Conservation (phyloP, 2,329 filamentous ascomycete species). For the Aureobasidium musti region DNA sequence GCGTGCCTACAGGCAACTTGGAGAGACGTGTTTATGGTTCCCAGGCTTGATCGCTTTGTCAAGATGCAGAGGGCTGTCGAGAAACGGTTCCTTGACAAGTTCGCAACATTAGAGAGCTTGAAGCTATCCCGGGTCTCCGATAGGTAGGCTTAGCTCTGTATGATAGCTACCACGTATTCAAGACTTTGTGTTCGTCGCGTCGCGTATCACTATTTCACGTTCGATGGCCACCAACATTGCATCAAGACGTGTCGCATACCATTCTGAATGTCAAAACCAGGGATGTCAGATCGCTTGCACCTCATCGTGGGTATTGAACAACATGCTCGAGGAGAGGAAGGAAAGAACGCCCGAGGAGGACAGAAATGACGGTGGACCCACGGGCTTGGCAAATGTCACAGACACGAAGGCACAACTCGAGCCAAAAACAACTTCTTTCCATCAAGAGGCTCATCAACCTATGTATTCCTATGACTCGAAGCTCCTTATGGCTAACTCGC, state of each 20-base stretch:
- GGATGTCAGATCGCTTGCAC: neutral
- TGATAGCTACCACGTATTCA: neutral
- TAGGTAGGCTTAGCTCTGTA: neutral
- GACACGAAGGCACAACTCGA: slow-evolving; percentile 6
- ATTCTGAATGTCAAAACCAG: neutral
- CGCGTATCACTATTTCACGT: neutral
- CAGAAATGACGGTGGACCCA: neutral
- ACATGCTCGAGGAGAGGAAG: no score
- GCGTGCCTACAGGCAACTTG: neutral
- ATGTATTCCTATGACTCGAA: neutral
- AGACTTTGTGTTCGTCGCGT: neutral
- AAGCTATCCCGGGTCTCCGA: neutral
- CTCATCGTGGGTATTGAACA: neutral
- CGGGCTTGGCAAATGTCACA: slow-evolving; percentile 9
- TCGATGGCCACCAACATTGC: neutral
- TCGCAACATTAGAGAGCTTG: neutral
- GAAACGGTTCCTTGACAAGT: neutral
- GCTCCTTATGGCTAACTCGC: neutral
- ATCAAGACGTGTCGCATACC: neutral
- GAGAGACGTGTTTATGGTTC: slow-evolving; percentile 19
- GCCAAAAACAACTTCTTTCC: neutral
- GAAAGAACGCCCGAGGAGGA: no score
- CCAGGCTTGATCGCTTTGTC: neutral
- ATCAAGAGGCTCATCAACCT: no score
- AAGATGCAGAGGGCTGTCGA: neutral